Evolutionary conservation across 192 early-diverging fungal species (phyloP).

Genomic region (Podila clonocystis): DNA sequence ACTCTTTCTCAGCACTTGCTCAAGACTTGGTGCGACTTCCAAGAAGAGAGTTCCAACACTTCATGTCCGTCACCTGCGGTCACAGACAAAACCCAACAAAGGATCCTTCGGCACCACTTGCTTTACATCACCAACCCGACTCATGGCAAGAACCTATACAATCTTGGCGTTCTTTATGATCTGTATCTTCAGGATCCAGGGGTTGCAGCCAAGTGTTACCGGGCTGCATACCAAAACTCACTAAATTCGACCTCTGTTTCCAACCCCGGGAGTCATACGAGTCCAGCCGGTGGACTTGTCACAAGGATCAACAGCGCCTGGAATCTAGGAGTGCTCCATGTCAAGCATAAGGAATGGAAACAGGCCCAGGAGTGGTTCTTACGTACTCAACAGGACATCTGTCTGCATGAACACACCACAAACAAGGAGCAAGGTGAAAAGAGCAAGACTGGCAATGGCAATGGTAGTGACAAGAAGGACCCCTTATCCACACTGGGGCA

Average conservation of each 20-base stretch:
- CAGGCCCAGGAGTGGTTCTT: slow-evolving; percentile 30
- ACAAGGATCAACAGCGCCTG: slow-evolving; percentile 47
- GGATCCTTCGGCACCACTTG: slow-evolving; percentile 30
- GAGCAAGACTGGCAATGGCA: background rate
- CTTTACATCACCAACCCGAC: slow-evolving; percentile 42
- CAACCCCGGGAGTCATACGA: background rate
- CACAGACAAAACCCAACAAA: slow-evolving; percentile 4
- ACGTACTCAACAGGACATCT: slow-evolving; percentile 21
- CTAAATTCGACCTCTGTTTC: too few species aligned
- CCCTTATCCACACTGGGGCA: background rate
- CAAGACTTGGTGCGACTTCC: background rate
- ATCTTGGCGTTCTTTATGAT: slow-evolving; percentile 39
- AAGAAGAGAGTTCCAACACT: background rate
- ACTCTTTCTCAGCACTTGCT: slow-evolving; percentile 1
- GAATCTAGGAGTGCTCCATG: slow-evolving; percentile 34
- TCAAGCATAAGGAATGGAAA: slow-evolving; percentile 21
- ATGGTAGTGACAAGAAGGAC: background rate
- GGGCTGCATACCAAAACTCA: slow-evolving; percentile 21
- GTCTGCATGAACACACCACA: slow-evolving; percentile 1
- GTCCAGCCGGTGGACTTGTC: background rate
- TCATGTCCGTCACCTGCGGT: background rate
- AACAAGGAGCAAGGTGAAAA: background rate
- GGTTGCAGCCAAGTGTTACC: slow-evolving; percentile 26
- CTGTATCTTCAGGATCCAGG: slow-evolving; percentile 11
- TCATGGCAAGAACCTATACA: slow-evolving; percentile 34